A percentile compares a stretch with the other conserved stretches of the same genome.
phyloP scores from a whole-genome alignment of 192 early-diverging fungal species.

The Podila minutissima region DNA sequence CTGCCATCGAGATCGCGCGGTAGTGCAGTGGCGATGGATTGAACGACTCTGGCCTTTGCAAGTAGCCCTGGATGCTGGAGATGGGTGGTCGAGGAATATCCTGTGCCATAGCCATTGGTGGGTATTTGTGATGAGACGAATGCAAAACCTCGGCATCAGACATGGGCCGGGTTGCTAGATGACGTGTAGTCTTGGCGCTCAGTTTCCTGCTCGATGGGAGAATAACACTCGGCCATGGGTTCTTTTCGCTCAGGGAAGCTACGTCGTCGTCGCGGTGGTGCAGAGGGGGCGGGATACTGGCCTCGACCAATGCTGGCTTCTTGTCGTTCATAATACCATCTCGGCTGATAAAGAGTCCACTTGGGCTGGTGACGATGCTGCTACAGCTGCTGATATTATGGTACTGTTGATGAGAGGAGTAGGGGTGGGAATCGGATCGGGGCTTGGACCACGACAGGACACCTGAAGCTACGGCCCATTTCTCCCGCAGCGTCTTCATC shows the following conservation, averaged over 20 bases:
- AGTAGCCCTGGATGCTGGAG: constrained; percentile 34
- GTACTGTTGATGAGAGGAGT: neutral
- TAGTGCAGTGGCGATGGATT: constrained; percentile 42
- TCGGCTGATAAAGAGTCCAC: constrained; percentile 31
- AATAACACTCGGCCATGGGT: constrained; percentile 14
- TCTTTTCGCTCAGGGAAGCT: constrained; percentile 1
- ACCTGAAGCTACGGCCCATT: constrained; percentile 43
- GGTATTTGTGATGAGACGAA: constrained; percentile 13
- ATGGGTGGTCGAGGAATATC: constrained; percentile 48
- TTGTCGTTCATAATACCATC: constrained; percentile 46
- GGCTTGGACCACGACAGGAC: constrained; percentile 35
- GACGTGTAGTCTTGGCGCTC: neutral
- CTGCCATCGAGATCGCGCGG: constrained; percentile 44
- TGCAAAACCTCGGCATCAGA: constrained; percentile 22
- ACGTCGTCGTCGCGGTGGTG: constrained; percentile 1
- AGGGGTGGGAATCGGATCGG: constrained; percentile 7
- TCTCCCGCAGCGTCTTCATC: constrained; percentile 39
- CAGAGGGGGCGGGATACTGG: constrained; percentile 21
- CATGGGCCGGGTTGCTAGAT: constrained; percentile 23
- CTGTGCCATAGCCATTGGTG: constrained; percentile 23
- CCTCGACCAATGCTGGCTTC: constrained; percentile 36
- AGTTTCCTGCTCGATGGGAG: constrained; percentile 7
- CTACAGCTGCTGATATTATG: constrained; percentile 8
- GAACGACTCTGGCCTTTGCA: constrained; percentile 36
- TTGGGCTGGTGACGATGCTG: constrained; percentile 38